Evolutionary conservation across 768 basidiomycete species (phyloP), one percentile per base, ranked within the genome.

Genomic region (Tylopilus rubrobrunneus): DNA sequence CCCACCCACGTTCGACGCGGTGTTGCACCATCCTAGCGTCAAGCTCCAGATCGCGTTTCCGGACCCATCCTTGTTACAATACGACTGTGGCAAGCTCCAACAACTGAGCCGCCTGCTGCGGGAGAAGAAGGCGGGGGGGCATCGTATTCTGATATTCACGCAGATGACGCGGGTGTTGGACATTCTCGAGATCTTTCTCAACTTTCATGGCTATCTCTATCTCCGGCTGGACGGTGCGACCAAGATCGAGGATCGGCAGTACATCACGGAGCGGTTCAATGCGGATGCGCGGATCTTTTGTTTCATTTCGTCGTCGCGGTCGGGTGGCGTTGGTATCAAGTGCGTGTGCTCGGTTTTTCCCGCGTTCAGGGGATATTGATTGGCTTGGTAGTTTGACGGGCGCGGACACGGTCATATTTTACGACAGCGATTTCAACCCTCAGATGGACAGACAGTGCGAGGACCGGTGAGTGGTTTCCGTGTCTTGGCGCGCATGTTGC

Each of bases 371-470:
- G 55, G 58, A 53, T 61, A 61, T 60, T 53, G 48, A 68, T 49
- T 4, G 29, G 15, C 14, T 25, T 31, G 48, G 49, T 69, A 86
- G 92, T 69, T 66, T 89, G 57, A 89, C 87, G 7, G 89, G 89
- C 17, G 93, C 93, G 19, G 93, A 96, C 65, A 98, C 97, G 0
- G 96, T 99, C 62, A 83, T 99, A 51, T 95, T 99, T 70, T 98
- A 96, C 65, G 96, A 98, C 66, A 92, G 91, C 56, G 94, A 97
- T 69, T 97, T 96, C 76, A 93, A 92, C 62, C 95, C 95, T 1
- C 95, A 97, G 68, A 97, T 96, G 90, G 96, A 99, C 68, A 78
- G 89, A 43, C 96, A 99, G 67, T 98, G 97, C 62, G 92, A 95
- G 71, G 96, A 98, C 71, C 79, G 88, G 86, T 86, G 65, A 56